Conservation (phyloP, 2,329 filamentous ascomycete genomes). For the Aspergillus niger region DNA sequence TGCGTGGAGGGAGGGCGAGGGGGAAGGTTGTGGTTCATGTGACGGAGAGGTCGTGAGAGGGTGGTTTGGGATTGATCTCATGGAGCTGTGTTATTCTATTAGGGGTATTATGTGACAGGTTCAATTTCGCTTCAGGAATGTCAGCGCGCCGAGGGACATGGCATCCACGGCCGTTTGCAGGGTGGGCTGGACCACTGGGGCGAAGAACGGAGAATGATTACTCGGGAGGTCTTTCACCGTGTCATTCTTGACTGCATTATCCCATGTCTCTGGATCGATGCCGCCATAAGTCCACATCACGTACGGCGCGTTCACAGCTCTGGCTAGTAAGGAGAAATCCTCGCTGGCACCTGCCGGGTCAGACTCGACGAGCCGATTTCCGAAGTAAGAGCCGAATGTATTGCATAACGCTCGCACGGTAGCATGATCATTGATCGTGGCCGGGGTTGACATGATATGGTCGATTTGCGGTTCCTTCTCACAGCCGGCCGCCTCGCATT, state of each 20-base stretch:
- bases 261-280: constrained; percentile 50
- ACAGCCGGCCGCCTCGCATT: constrained; percentile 54
- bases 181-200: constrained; percentile 59
- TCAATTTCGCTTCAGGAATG: constrained; percentile 26
- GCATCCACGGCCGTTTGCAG: constrained; percentile 55
- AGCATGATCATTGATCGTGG: constrained; percentile 55
- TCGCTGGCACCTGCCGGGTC: constrained; percentile 54
- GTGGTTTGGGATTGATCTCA: not conserved
- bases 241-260: constrained; percentile 51
- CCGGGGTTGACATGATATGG: constrained; percentile 47
- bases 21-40: constrained; percentile 61
- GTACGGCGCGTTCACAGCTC: constrained; percentile 51
- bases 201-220: constrained; percentile 62
- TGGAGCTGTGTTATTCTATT: not conserved
- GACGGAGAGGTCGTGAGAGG: constrained; percentile 13
- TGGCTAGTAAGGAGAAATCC: constrained; percentile 60
- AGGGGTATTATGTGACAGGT: not conserved
- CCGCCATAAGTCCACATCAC: constrained; percentile 61
- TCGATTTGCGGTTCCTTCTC: constrained; percentile 48
- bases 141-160: constrained; percentile 53
- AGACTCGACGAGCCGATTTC: constrained; percentile 39
- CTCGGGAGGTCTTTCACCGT: constrained; percentile 53
- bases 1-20: constrained; percentile 57
- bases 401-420: constrained; percentile 47
- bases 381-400: constrained; percentile 52